Base-by-base conservation (phyloP, 768 basidiomycete species). In the Lactarius pseudohatsudake region DNA sequence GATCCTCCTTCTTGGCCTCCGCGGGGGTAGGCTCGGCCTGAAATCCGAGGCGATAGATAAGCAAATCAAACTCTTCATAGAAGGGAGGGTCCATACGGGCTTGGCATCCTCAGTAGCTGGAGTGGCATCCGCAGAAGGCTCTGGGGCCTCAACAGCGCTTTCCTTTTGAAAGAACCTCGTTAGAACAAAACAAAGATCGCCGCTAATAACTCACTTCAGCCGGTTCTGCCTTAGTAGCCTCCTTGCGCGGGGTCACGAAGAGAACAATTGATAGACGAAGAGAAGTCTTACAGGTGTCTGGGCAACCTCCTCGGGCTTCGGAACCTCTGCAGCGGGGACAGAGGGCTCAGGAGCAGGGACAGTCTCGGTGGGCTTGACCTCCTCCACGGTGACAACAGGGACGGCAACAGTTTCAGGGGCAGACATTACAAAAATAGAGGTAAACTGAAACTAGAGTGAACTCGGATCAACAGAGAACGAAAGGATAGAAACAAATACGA, bases 1-100 rank as follows among this genome's bases (percentile, higher is more conserved):
- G 83, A 45, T 91, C 87, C 71, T 92, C 88, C 81, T 91, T 92
- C 85, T 89, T 88, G 36, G 79, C 67, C 64, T 81, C 76, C 57
- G 76, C 50, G 22, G 71, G 64, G 68, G 83, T 80, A 60, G 80
- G 79, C 75, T 88, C 81, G 20, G 80, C 80, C 81, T 79, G 55
- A 70, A 53, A 41, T 28, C 38, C 20, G 41, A 55, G 15, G 45
- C 41, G 18, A 59, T 68, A 32, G 64, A 69, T 32, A 32, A 56
- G 20, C 4, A 43, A 54, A 47, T 22, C 20, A 57, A 36, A 77
- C 61, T 40, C 80, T 81, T 59, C 80, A 74, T 73, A 81, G 80
- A 41, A 72, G 74, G 67, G 80, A 18, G 6, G 77, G 50, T 53
- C 26, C 78, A 57, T 41, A 77, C 75, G 58, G 74, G 64, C 67